These are phyloP conservation scores for Thozetella sp. DNA, from an alignment of 495 filamentous ascomycete species.

Conservation along the genomic window DNA sequence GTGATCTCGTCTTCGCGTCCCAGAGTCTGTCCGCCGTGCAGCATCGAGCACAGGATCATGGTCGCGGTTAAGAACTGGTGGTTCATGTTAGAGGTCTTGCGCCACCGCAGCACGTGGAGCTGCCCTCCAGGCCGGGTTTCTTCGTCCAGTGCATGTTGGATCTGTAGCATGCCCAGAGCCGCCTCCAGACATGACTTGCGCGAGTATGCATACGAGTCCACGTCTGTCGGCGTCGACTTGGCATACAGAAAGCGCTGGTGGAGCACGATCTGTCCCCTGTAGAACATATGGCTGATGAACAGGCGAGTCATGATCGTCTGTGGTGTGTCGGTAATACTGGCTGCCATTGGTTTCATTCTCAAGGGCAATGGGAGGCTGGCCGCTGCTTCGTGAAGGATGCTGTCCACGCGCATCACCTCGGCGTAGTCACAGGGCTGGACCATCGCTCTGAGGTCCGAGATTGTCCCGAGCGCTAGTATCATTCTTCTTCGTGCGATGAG, in stretches of 20 bases:
- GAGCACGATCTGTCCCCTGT: slow-evolving; percentile 24
- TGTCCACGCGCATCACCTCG: slow-evolving; percentile 38
- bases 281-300: slow-evolving; percentile 24
- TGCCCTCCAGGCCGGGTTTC: slow-evolving; percentile 28
- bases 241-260: slow-evolving; percentile 31
- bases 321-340: slow-evolving; percentile 35
- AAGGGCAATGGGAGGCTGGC: slow-evolving; percentile 29
- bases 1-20: slow-evolving; percentile 12
- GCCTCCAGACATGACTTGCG: slow-evolving; percentile 24
- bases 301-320: slow-evolving; percentile 29
- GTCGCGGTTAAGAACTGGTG: slow-evolving; percentile 37
- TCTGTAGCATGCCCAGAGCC: slow-evolving; percentile 31
- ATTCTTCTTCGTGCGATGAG: slow-evolving; percentile 40
- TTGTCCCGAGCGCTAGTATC: slow-evolving; percentile 38
- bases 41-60: slow-evolving; percentile 34
- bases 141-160: slow-evolving; percentile 32
- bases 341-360: slow-evolving; percentile 25
- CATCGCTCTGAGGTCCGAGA: slow-evolving; percentile 35
- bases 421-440: slow-evolving; percentile 24
- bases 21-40: slow-evolving; percentile 12
- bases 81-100: slow-evolving; percentile 28
- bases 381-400: slow-evolving; percentile 24
- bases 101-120: slow-evolving; percentile 33
- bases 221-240: slow-evolving; percentile 15
- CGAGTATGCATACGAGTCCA: slow-evolving; percentile 17